A percentile compares a stretch with the other conserved stretches of the same genome.
Evolutionary conservation across 2,329 filamentous ascomycete genomes (phyloP).

Genomic region (Alternaria dauci): DNA sequence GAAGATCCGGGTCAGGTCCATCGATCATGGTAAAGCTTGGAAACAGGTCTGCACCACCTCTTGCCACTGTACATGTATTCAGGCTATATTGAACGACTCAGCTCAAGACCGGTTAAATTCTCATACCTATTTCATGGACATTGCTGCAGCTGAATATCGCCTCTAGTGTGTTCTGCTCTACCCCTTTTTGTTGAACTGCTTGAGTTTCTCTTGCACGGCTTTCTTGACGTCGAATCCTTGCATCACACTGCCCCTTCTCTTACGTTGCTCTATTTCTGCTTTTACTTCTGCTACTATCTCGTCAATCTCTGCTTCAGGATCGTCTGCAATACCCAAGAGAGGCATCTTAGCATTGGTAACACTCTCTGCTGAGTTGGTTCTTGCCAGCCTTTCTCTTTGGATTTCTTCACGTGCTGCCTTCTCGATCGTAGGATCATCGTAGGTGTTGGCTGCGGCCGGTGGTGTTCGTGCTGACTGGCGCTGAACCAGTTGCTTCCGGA

Average conservation of each 20-base stretch:
- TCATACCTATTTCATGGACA: not conserved
- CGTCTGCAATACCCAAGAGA: slow-evolving; percentile 79
- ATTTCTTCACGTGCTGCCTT: slow-evolving; percentile 47
- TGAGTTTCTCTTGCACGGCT: slow-evolving; percentile 49
- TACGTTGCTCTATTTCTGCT: slow-evolving; percentile 72
- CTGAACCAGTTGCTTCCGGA: slow-evolving; percentile 53
- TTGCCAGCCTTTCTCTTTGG: slow-evolving; percentile 51
- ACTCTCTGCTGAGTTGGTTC: slow-evolving; percentile 64
- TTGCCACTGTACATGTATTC: not conserved
- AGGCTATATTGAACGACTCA: slow-evolving; percentile 7
- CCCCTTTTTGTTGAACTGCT: slow-evolving; percentile 39
- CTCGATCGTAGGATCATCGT: slow-evolving; percentile 40
- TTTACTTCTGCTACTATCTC: slow-evolving; percentile 80
- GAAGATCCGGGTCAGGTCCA: not conserved
- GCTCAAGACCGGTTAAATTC: not conserved
- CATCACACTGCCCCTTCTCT: slow-evolving; percentile 53
- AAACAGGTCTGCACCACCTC: not conserved
- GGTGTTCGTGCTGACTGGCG: slow-evolving; percentile 36
- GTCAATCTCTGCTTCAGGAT: slow-evolving; percentile 77
- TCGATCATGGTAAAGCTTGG: not conserved
- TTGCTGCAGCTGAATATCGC: not conserved
- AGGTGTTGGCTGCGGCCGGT: slow-evolving; percentile 24
- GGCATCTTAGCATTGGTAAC: slow-evolving; percentile 62
- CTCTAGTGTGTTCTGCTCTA: slow-evolving; percentile 3
- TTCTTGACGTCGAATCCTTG: slow-evolving; percentile 48